Conservation (phyloP, 306 rosid genomes). For the Cicer pinnatifidum region DNA sequence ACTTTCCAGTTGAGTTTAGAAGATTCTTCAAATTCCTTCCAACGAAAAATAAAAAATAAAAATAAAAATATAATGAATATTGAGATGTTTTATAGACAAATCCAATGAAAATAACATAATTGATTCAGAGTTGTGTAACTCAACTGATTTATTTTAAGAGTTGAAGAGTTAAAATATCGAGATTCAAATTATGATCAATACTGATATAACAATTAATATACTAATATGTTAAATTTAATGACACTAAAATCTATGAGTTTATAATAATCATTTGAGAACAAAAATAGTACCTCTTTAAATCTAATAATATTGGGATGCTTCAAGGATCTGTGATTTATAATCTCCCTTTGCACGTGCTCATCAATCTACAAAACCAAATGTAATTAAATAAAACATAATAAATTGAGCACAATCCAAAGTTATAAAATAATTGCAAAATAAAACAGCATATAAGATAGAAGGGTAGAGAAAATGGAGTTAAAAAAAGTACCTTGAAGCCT, state of each 20-base stretch:
- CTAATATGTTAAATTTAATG: not conserved
- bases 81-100: not conserved
- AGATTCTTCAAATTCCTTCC: conserved; percentile 14
- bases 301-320: conserved; percentile 94
- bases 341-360: conserved; percentile 97
- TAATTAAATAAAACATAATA: not conserved
- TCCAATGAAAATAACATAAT: too few relatives aligned
- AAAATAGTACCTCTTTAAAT: conserved; percentile 77
- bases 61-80: not conserved
- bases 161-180: too few relatives aligned
- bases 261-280: not conserved
- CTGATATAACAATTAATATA: too few relatives aligned
- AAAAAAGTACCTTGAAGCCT: conserved; percentile 71
- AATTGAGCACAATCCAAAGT: conserved; percentile 14
- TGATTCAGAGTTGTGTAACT: too few relatives aligned
- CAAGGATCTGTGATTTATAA: conserved; percentile 89
- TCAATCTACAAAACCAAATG: conserved; percentile 64
- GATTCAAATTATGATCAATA: too few relatives aligned
- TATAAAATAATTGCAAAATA: too few relatives aligned
- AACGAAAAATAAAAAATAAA: not conserved
- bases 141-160: too few relatives aligned
- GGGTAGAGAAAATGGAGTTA: conserved; percentile 3
- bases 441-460: not conserved
- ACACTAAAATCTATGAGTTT: not conserved
- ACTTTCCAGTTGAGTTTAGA: conserved; percentile 11